phyloP scores from a whole-genome alignment of 305 asterid species.

The Fraxinus velutina region DNA sequence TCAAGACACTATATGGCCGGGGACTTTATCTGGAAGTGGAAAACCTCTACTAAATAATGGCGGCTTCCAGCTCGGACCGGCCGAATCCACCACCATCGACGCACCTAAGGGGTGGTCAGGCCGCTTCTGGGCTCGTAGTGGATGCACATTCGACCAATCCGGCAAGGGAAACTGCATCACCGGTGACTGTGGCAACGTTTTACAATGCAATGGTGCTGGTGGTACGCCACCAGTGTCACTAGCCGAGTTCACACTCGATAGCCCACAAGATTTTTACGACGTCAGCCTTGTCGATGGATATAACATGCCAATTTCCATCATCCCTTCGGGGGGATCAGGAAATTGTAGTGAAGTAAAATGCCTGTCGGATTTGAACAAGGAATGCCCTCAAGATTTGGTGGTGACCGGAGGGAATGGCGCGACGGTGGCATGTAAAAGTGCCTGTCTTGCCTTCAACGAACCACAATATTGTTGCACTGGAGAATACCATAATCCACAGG shows the following conservation, averaged over 20 bases:
- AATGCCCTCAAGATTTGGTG: conserved; percentile 43
- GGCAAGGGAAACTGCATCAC: conserved; percentile 56
- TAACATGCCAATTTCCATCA: conserved; percentile 49
- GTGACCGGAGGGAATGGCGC: conserved; percentile 24
- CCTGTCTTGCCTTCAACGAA: conserved; percentile 47
- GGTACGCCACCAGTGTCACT: conserved; percentile 62
- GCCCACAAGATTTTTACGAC: conserved; percentile 48
- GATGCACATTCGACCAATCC: conserved; percentile 47
- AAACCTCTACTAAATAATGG: conserved; percentile 43
- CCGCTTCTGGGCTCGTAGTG: conserved; percentile 59
- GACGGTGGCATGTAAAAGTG: conserved; percentile 53
- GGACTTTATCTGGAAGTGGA: conserved; percentile 41
- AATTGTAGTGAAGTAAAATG: conserved; percentile 42
- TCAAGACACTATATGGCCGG: conserved; percentile 54
- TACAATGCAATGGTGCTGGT: conserved; percentile 46
- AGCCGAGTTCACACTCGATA: conserved; percentile 61
- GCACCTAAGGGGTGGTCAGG: conserved; percentile 70
- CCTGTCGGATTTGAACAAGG: conserved; percentile 32
- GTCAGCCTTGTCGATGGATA: conserved; percentile 70
- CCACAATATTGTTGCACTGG: conserved; percentile 58
- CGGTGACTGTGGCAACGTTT: conserved; percentile 53
- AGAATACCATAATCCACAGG: conserved; percentile 33
- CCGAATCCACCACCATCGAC: conserved; percentile 7
- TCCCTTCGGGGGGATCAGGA: conserved; percentile 42
- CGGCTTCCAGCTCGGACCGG: conserved; percentile 38